phyloP scores from a whole-genome alignment of 208 protist genomes.

The Leishmania major region DNA sequence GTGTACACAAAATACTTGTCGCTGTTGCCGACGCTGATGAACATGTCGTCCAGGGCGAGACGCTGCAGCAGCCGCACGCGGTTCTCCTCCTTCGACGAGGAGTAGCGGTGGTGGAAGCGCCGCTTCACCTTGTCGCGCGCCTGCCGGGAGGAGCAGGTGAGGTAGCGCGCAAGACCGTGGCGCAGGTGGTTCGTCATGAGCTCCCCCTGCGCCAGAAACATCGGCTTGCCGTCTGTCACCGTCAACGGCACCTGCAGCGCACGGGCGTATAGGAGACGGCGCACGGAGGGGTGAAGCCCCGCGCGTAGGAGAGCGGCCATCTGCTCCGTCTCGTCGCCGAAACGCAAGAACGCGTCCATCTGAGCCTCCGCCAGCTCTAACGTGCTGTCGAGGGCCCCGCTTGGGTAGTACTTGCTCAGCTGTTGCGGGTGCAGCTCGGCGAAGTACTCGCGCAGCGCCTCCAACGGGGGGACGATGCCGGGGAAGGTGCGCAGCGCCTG shows the following conservation, averaged over 20 bases:
- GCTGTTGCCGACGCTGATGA: conserved; percentile 65
- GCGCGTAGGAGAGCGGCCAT: conserved; percentile 51
- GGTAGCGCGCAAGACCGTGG: conserved; percentile 36
- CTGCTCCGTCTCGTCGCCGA: conserved; percentile 40
- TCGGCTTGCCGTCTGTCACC: conserved; percentile 66
- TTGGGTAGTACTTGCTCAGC: conserved; percentile 13
- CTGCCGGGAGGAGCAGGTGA: conserved; percentile 62
- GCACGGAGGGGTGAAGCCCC: conserved; percentile 68
- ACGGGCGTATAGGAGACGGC: conserved; percentile 82
- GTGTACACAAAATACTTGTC: conserved; percentile 88
- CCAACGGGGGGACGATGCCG: conserved; percentile 49
- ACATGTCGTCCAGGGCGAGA: conserved; percentile 52
- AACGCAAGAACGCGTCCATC: conserved; percentile 55
- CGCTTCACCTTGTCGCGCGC: conserved; percentile 64
- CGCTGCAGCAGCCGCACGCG: conserved; percentile 62
- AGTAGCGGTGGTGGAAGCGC: conserved; percentile 63
- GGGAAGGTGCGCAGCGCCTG: conserved; percentile 56
- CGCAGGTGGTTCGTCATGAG: conserved; percentile 36
- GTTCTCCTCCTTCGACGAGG: conserved; percentile 45
- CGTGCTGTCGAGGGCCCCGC: conserved; percentile 41
- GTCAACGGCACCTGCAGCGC: conserved; percentile 64
- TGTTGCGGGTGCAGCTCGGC: conserved; percentile 50
- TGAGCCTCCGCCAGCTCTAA: conserved; percentile 55
- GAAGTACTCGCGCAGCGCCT: conserved; percentile 60
- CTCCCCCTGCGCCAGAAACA: conserved; percentile 44